A percentile compares a stretch with the other conserved stretches of the same genome.
These are phyloP conservation scores for Dioscorea alata DNA, from an alignment of 106 monocot genomes.

Conservation along the genomic window DNA sequence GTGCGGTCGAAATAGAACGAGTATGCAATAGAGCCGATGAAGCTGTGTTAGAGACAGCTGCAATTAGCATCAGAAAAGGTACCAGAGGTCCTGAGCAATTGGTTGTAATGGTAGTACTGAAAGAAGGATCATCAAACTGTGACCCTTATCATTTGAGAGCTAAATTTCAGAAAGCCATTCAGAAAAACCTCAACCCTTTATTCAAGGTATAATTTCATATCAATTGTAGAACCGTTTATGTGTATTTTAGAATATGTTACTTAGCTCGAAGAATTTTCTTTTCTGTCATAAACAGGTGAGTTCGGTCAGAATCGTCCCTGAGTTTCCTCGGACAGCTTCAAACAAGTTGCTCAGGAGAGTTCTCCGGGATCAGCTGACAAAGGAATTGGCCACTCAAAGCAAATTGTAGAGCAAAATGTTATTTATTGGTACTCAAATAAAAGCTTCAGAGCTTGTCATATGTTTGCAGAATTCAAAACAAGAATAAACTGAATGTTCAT, in stretches of 20 bases:
- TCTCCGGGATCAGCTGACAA: slow-evolving; percentile 44
- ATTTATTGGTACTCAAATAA: too few species aligned
- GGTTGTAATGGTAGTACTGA: slow-evolving; percentile 60
- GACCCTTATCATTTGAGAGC: slow-evolving; percentile 36
- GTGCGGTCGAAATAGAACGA: slow-evolving; percentile 88
- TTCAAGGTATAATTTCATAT: slow-evolving; percentile 55
- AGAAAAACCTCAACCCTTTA: slow-evolving; percentile 71
- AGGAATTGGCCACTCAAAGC: slow-evolving; percentile 25
- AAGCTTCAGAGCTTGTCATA: not conserved
- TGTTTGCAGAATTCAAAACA: not conserved
- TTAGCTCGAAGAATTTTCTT: not conserved
- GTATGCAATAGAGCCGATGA: slow-evolving; percentile 87
- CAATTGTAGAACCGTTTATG: not conserved
- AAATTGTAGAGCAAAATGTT: slow-evolving; percentile 19
- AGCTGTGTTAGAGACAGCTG: slow-evolving; percentile 81
- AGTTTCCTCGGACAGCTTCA: slow-evolving; percentile 68
- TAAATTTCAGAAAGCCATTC: slow-evolving; percentile 71
- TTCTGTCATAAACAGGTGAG: slow-evolving; percentile 33
- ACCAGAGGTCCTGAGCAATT: slow-evolving; percentile 68
- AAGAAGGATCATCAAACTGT: slow-evolving; percentile 22
- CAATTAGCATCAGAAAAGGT: slow-evolving; percentile 45
- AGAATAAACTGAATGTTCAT: too few species aligned
- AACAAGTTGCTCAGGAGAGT: slow-evolving; percentile 64
- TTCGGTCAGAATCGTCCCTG: slow-evolving; percentile 48
- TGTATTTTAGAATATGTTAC: not conserved